These are phyloP conservation scores for Punica granatum DNA, from an alignment of 345 rosid genomes.

Conservation along the genomic window DNA sequence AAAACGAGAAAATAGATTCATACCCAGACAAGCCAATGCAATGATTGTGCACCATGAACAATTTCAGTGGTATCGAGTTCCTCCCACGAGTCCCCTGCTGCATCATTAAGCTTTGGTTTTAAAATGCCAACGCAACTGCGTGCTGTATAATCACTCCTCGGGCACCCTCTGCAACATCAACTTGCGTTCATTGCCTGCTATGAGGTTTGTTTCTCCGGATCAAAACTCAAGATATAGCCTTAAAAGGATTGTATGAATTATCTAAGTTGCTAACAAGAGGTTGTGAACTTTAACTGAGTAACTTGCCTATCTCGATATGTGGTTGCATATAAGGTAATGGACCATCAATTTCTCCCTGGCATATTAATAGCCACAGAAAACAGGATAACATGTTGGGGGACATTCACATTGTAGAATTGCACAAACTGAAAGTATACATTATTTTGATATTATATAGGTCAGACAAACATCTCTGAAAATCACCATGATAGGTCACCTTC, in stretches of 20 bases:
- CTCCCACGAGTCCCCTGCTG: conserved; percentile 87
- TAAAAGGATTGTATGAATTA: neutral
- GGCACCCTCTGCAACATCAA: conserved; percentile 90
- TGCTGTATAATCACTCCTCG: conserved; percentile 58
- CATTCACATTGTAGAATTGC: no score
- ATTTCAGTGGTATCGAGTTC: conserved; percentile 69
- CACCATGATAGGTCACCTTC: no score
- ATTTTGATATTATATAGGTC: no score
- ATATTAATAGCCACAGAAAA: neutral
- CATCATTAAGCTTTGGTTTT: conserved; percentile 62
- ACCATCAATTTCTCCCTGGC: neutral
- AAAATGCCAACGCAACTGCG: conserved; percentile 56
- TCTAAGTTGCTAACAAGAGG: neutral
- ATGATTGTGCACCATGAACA: conserved; percentile 63
- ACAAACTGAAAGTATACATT: neutral
- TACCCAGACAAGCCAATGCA: conserved; percentile 96
- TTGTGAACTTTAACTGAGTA: neutral
- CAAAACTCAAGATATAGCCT: conserved; percentile 30
- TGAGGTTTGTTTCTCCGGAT: conserved; percentile 33
- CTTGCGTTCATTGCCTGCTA: conserved; percentile 54
- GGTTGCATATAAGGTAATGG: neutral
- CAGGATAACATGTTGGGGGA: neutral
- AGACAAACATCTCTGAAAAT: no score
- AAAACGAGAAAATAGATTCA: conserved; percentile 11
- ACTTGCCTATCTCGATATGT: neutral